Percentiles rank a stretch among this genome's conserved stretches.
Conservation (phyloP, 495 filamentous ascomycete species). For the Hyaloscypha variabilis region DNA sequence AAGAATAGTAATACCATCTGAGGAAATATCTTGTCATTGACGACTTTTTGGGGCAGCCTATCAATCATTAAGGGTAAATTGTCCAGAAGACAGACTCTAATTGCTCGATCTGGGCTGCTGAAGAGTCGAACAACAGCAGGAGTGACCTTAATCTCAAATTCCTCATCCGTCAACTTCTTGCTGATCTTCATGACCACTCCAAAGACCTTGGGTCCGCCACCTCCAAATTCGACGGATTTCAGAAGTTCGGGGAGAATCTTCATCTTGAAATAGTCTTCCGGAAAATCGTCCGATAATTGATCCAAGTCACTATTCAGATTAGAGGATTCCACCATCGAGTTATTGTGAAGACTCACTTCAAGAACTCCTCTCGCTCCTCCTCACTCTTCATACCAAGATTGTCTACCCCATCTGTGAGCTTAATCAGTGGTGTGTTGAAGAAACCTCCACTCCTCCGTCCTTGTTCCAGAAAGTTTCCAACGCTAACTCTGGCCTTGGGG, state of each 20-base stretch:
- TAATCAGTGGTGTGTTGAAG: conserved; percentile 90
- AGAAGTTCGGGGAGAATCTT: conserved; percentile 95
- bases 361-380: conserved; percentile 79
- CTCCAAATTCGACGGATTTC: conserved; percentile 96
- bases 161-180: conserved; percentile 81
- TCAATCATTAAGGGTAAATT: conserved; percentile 91
- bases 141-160: conserved; percentile 82
- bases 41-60: conserved; percentile 81
- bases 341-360: conserved; percentile 59
- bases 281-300: conserved; percentile 86
- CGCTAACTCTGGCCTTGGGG: conserved; percentile 82
- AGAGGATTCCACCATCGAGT: neutral
- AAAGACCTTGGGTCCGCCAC: conserved; percentile 92
- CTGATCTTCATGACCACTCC: conserved; percentile 86
- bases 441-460: conserved; percentile 81
- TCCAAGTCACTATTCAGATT: conserved; percentile 70
- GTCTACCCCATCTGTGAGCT: conserved; percentile 88
- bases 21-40: conserved; percentile 96
- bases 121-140: conserved; percentile 89
- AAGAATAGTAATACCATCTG: conserved; percentile 63
- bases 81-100: conserved; percentile 89
- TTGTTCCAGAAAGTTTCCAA: conserved; percentile 87
- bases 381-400: conserved; percentile 87
- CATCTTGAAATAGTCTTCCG: conserved; percentile 96
- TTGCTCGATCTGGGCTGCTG: conserved; percentile 85